Evolutionary conservation across 2,329 filamentous ascomycete genomes (phyloP).

Genomic region (Colletotrichum paranaense): DNA sequence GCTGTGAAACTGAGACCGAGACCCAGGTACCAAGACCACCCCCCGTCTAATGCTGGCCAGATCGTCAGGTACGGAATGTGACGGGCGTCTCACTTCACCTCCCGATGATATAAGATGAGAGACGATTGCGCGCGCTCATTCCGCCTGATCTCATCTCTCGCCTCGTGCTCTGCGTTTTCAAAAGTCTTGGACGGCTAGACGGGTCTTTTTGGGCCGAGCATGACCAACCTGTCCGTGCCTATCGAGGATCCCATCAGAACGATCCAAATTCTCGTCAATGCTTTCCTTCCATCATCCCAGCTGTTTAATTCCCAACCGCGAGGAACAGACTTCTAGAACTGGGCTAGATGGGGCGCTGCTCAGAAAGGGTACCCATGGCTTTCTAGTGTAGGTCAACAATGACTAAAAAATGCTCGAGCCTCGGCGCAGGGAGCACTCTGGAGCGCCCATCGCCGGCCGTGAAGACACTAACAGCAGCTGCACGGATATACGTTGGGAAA

Average conservation of each 20-base stretch:
- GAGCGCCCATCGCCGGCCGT: constrained; percentile 8
- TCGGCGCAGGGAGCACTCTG: constrained; percentile 23
- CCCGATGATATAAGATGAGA: constrained; percentile 26
- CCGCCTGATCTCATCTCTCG: constrained; percentile 8
- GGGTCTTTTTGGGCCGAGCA: not conserved
- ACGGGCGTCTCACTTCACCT: constrained; percentile 21
- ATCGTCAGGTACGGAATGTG: constrained; percentile 37
- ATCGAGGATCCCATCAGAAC: not conserved
- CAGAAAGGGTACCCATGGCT: not conserved
- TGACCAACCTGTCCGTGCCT: not conserved
- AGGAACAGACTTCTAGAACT: constrained; percentile 22
- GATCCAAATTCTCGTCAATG: not conserved
- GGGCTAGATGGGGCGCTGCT: not conserved
- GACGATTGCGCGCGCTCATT: constrained; percentile 22
- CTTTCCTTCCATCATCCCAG: constrained; percentile 16
- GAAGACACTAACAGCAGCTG: constrained; percentile 25
- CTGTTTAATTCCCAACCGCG: not conserved
- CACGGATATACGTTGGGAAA: constrained; percentile 29
- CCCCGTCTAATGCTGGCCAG: constrained; percentile 21
- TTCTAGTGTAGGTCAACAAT: not conserved
- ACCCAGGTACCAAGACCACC: constrained; percentile 11
- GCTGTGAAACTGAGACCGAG: constrained; percentile 24
- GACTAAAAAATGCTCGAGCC: constrained; percentile 22
- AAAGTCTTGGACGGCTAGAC: not conserved
- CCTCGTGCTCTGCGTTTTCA: constrained; percentile 2